A percentile compares a stretch with the other conserved stretches of the same genome.
phyloP scores from a whole-genome alignment of 2,329 filamentous ascomycete species.

The Thermomyces lanuginosus region DNA sequence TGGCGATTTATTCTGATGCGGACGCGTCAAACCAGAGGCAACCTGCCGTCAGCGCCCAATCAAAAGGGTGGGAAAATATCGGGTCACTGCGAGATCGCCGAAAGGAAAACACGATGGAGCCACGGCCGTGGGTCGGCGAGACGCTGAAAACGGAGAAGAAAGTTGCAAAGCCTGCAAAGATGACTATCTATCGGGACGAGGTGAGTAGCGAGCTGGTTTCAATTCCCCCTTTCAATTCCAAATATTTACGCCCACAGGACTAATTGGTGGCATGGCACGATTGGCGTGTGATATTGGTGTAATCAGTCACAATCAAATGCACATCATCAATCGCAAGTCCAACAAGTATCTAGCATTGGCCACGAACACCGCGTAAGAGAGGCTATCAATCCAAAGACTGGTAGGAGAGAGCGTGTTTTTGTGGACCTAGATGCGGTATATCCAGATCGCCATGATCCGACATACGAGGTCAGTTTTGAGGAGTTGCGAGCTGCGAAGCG shows the following conservation, averaged over 20 bases:
- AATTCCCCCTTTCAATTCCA: conserved; percentile 32
- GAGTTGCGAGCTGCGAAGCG: conserved; percentile 67
- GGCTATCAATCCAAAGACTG: conserved; percentile 64
- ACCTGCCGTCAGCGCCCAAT: conserved; percentile 35
- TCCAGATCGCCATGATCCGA: conserved; percentile 53
- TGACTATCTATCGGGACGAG: conserved; percentile 89
- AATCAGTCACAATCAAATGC: conserved; percentile 33
- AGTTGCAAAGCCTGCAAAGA: conserved; percentile 59
- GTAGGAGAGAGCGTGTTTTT: conserved; percentile 71
- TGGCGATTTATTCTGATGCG: conserved; percentile 78
- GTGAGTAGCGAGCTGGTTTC: conserved; percentile 46
- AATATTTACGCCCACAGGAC: conserved; percentile 90
- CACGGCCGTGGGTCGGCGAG: conserved; percentile 83
- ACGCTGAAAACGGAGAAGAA: conserved; percentile 76
- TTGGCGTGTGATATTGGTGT: conserved; percentile 30
- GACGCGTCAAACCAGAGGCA: conserved; percentile 43
- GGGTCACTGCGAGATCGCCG: conserved; percentile 72
- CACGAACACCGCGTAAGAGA: conserved; percentile 63
- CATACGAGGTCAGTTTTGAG: conserved; percentile 74
- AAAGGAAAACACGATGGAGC: conserved; percentile 80
- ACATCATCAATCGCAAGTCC: conserved; percentile 20
- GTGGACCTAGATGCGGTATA: conserved; percentile 78
- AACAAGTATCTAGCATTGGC: conserved; percentile 35
- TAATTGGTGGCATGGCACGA: conserved; percentile 52
- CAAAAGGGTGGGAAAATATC: conserved; percentile 82